A percentile compares a stretch with the other conserved stretches of the same genome.
phyloP scores from a whole-genome alignment of 306 rosid species.

The Coriaria nepalensis region DNA sequence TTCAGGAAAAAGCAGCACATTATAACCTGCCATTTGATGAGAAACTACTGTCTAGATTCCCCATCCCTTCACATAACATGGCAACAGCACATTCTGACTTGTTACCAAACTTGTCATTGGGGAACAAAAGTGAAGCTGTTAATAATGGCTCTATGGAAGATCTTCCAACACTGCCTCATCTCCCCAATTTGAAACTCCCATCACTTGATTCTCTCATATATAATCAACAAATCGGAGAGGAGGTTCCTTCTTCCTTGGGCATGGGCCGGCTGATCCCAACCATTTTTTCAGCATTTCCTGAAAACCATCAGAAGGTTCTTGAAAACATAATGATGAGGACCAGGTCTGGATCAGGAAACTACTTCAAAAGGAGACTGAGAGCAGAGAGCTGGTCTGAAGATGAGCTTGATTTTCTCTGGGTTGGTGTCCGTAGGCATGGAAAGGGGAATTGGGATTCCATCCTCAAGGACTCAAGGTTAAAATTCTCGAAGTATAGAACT shows the following conservation, averaged over 20 bases:
- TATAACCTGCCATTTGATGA: constrained; percentile 79
- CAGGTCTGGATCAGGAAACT: constrained; percentile 47
- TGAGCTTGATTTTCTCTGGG: constrained; percentile 95
- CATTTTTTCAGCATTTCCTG: constrained; percentile 62
- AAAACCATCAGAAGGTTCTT: constrained; percentile 90
- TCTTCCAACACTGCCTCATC: constrained; percentile 52
- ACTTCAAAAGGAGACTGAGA: constrained; percentile 48
- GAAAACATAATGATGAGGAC: constrained; percentile 99
- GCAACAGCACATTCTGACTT: constrained; percentile 50
- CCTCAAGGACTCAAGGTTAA: constrained; percentile 78
- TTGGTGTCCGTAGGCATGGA: constrained; percentile 97
- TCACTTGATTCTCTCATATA: constrained; percentile 62
- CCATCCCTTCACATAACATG: constrained; percentile 46
- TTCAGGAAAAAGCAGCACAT: constrained; percentile 60
- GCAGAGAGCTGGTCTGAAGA: constrained; percentile 90
- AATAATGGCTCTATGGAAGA: constrained; percentile 47
- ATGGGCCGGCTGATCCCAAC: constrained; percentile 52
- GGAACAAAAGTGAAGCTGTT: constrained; percentile 46
- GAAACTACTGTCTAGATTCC: constrained; percentile 64
- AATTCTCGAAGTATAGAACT: constrained; percentile 65
- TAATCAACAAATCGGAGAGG: constrained; percentile 66
- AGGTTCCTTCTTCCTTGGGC: constrained; percentile 55
- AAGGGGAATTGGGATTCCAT: constrained; percentile 87
- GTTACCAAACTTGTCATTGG: constrained; percentile 69
- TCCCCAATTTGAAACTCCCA: constrained; percentile 62